A percentile compares a stretch with the other conserved stretches of the same genome.
phyloP scores from a whole-genome alignment of 306 rosid genomes.

The Glycine tomentella region DNA sequence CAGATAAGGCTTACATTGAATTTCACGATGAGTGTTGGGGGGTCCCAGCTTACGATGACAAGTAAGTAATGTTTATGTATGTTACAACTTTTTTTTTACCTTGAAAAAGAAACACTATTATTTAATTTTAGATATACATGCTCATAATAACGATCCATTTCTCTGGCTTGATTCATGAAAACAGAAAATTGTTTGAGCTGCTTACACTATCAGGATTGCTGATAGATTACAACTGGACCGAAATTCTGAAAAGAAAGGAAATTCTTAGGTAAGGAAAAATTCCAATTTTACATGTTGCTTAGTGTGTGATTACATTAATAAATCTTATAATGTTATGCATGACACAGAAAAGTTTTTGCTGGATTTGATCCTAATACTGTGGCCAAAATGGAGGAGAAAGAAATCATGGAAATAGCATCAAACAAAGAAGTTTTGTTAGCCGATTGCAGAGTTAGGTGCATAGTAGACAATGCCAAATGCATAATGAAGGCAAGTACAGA shows the following conservation, averaged over 20 bases:
- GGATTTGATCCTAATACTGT: conserved; percentile 81
- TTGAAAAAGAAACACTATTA: neutral
- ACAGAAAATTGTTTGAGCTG: conserved; percentile 92
- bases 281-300: neutral
- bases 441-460: conserved; percentile 85
- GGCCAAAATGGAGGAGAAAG: conserved; percentile 90
- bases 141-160: too few relatives aligned
- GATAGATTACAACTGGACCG: conserved; percentile 99
- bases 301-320: neutral
- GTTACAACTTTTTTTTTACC: neutral
- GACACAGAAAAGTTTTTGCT: conserved; percentile 73
- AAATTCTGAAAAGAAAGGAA: conserved; percentile 87
- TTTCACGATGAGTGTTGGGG: conserved; percentile 99
- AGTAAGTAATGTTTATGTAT: conserved; percentile 51
- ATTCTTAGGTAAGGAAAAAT: conserved; percentile 62
- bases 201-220: conserved; percentile 95
- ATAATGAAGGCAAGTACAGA: conserved; percentile 71
- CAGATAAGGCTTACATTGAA: conserved; percentile 86
- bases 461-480: conserved; percentile 87
- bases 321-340: neutral
- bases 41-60: conserved; percentile 89
- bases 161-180: conserved; percentile 21
- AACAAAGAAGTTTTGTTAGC: conserved; percentile 68
- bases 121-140: neutral
- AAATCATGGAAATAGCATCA: conserved; percentile 77